Evolutionary conservation across 768 basidiomycete genomes (phyloP).

Genomic region (Phaffia australis): DNA sequence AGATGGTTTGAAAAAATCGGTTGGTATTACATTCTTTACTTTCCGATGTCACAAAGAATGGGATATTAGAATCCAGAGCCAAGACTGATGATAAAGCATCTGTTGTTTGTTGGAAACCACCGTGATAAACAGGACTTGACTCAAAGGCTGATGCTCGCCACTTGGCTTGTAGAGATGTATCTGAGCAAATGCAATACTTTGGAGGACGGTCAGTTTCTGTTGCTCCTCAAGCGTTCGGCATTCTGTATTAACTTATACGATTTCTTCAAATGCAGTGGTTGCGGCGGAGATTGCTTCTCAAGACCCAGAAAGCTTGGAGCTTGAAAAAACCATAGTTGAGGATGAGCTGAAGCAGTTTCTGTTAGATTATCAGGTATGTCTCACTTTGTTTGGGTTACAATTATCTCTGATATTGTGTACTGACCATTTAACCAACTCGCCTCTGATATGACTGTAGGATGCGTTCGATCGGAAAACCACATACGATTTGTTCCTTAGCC

Average conservation of each 20-base stretch:
- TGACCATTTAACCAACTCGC: neutral
- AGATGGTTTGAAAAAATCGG: conserved; percentile 71
- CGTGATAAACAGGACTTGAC: conserved; percentile 57
- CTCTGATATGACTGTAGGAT: conserved; percentile 42
- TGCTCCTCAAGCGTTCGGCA: neutral
- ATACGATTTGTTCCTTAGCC: conserved; percentile 85
- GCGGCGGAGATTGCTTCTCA: conserved; percentile 61
- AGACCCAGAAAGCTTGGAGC: conserved; percentile 71
- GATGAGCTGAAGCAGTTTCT: conserved; percentile 90
- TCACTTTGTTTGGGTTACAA: neutral
- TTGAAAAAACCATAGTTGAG: conserved; percentile 71
- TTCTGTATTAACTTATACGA: neutral
- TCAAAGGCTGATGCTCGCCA: conserved; percentile 93
- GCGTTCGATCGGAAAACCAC: conserved; percentile 74
- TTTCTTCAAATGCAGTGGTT: conserved; percentile 50
- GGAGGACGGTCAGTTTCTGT: conserved; percentile 51
- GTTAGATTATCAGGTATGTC: conserved; percentile 73
- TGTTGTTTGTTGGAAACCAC: too few species aligned
- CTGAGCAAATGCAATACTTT: conserved; percentile 92
- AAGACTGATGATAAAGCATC: too few species aligned
- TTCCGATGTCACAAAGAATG: too few species aligned
- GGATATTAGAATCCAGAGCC: too few species aligned
- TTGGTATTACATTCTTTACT: conserved; percentile 42
- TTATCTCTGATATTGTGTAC: neutral
- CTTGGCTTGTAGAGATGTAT: conserved; percentile 96